Evolutionary conservation across 306 rosid species (phyloP).

Genomic region (Ormosia emarginata): DNA sequence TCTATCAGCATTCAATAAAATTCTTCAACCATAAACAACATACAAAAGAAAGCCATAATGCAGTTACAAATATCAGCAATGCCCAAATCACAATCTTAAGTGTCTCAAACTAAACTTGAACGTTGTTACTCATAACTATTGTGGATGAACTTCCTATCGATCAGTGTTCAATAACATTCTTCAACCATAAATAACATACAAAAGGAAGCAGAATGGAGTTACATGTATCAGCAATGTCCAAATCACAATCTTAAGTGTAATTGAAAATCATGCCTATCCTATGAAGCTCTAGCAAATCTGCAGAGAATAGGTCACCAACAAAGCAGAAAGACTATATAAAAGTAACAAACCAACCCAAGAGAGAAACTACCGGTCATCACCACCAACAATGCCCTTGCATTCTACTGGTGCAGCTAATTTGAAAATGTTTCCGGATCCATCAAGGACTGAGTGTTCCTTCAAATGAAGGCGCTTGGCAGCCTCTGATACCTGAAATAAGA

Average conservation of each 20-base stretch:
- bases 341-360: constrained; percentile 11
- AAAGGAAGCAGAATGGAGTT: not conserved
- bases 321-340: not conserved
- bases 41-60: not conserved
- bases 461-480: constrained; percentile 92
- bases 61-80: not conserved
- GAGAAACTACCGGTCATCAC: constrained; percentile 82
- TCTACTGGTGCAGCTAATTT: constrained; percentile 98
- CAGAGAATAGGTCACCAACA: not conserved
- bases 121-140: not conserved
- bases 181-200: not conserved
- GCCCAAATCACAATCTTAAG: not conserved
- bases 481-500: constrained; percentile 63
- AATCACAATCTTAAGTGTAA: not conserved
- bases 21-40: not conserved
- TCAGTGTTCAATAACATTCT: not conserved
- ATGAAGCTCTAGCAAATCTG: not conserved
- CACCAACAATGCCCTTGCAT: constrained; percentile 98
- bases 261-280: not conserved
- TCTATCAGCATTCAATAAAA: not conserved
- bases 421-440: constrained; percentile 85
- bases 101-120: not conserved
- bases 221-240: not conserved
- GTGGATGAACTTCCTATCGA: not conserved
- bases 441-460: constrained; percentile 84